Evolutionary conservation across 768 basidiomycete species (phyloP), one percentile per base, ranked within the genome.

Genomic region (Termitomyces sp.): DNA sequence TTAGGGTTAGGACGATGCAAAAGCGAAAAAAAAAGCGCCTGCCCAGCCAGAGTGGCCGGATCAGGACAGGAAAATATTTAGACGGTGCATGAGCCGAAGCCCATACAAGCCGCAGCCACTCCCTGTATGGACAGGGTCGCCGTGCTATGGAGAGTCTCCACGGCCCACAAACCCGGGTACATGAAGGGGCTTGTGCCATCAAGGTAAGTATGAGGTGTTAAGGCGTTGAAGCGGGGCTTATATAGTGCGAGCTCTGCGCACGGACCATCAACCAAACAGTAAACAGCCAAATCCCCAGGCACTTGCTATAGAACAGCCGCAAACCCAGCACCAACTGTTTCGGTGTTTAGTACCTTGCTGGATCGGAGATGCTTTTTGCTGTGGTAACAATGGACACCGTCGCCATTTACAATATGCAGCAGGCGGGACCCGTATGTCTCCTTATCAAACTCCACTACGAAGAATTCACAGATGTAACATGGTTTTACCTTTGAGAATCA

Each of bases 341-440:
- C 91, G 15, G 78, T 97, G 3, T 98, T 98, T 69, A n/a, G n/a
- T n/a, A 84, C 91, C 11, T 73, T 98, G 50, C 92, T 95, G 3
- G 97, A 98, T 72, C 81, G 97, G 53, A n/a, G n/a, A 91, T 98
- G 88, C 73, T 98, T 45, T 98, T 89, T 66, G 93, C 97, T 1
- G 93, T 98, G 16, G 89, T 94, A 51, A 97, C 96, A 22, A 97
- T 95, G 86, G 97, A 99, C 72, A 88, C 93, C 0, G 86, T 99
- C 47, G 82, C 91, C 30, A 88, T 99, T 54, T 95, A 99, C 69
- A 97, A 99, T 70, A 98, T 95, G 4, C 97, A 98, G 74, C 96
- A 98, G 75, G 83, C 92, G 1, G 85, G 88, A 3, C 97, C 97
- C 0, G 81, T 98, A 54, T 94, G 93, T 67, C 76, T 98, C 66